Evolutionary conservation across 345 rosid genomes (phyloP), one percentile per base, ranked within the genome.

Genomic region (Eucalyptus camaldulensis): DNA sequence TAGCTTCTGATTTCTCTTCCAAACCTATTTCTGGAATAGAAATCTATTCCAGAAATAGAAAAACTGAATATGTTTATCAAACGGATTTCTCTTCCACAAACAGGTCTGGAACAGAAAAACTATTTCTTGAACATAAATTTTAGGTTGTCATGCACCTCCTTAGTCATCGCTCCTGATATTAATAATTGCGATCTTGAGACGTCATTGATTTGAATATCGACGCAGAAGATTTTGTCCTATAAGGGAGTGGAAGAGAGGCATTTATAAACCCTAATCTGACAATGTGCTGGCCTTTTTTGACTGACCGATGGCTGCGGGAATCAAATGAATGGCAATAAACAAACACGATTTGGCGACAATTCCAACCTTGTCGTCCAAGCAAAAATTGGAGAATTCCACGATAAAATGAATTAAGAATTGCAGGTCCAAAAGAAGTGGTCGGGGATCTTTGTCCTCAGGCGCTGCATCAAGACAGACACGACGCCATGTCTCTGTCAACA

Each of bases 131-230:
- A n/a, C n/a, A n/a, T n/a, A n/a, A n/a, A n/a, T n/a, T n/a, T n/a
- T n/a, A n/a, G n/a, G n/a, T n/a, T n/a, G n/a, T n/a, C n/a, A n/a
- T n/a, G n/a, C n/a, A n/a, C n/a, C n/a, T n/a, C n/a, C n/a, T 67
- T 17, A 5, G 24, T 31, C 80, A 7, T 65, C 1, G 0, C 15
- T n/a, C 76, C 2, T n/a, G 19, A 14, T 0, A 29, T 13, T n/a
- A 31, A 69, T 69, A 16, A 31, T 67, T 1, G 21, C 2, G 5
- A 67, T 31, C 21, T 14, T 10, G 44, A 33, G 21, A 33, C 40
- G 45, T 37, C 2, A 37, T 37, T 37, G 81, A 72, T 10, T 69
- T 17, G 22, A 31, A 15, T 7, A n/a, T 3, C 10, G 21, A 14
- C 3, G 3, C 21, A 8, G 10, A 67, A 67, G 33, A 67, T n/a